These are phyloP conservation scores for Auriculariales sp. DNA, from an alignment of 768 basidiomycete genomes.

Conservation along the genomic window DNA sequence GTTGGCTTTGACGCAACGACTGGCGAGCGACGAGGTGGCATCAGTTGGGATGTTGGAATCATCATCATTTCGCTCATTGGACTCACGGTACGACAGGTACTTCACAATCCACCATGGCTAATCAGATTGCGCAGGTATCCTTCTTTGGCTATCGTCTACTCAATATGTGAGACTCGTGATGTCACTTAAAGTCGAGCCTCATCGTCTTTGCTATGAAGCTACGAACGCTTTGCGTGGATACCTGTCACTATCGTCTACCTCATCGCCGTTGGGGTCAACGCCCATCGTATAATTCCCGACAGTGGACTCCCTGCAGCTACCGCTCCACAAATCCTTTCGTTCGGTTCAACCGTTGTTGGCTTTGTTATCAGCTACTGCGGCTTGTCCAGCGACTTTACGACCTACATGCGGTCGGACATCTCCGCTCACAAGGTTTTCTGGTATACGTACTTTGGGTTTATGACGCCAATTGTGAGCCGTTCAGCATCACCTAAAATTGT, in stretches of 20 bases:
- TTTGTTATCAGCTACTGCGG: slow-evolving; percentile 52
- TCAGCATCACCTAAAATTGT: slow-evolving; percentile 14
- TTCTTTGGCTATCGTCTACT: slow-evolving; percentile 56
- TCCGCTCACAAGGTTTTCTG: slow-evolving; percentile 49
- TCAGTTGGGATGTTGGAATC: slow-evolving; percentile 42
- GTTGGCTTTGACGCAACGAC: slow-evolving; percentile 13
- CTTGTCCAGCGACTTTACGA: slow-evolving; percentile 60
- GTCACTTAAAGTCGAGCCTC: neutral
- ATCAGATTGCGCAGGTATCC: slow-evolving; percentile 26
- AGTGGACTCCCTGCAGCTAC: slow-evolving; percentile 36
- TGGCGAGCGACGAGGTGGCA: neutral
- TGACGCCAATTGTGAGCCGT: slow-evolving; percentile 40
- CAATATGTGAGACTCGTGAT: slow-evolving; percentile 25
- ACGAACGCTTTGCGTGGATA: slow-evolving; percentile 63
- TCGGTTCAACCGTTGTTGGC: slow-evolving; percentile 56
- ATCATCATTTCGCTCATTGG: slow-evolving; percentile 60
- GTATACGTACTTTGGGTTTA: slow-evolving; percentile 52
- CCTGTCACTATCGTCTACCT: slow-evolving; percentile 63
- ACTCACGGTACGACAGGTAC: slow-evolving; percentile 33
- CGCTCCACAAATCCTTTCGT: slow-evolving; percentile 40
- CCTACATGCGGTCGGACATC: slow-evolving; percentile 45
- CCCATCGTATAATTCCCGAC: slow-evolving; percentile 44
- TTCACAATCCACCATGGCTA: neutral
- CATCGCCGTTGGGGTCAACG: slow-evolving; percentile 58
- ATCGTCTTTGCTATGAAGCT: slow-evolving; percentile 35